A percentile compares a stretch with the other conserved stretches of the same genome.
Conservation (phyloP, 768 basidiomycete species). For the Sistotremastrum niveocremeum region DNA sequence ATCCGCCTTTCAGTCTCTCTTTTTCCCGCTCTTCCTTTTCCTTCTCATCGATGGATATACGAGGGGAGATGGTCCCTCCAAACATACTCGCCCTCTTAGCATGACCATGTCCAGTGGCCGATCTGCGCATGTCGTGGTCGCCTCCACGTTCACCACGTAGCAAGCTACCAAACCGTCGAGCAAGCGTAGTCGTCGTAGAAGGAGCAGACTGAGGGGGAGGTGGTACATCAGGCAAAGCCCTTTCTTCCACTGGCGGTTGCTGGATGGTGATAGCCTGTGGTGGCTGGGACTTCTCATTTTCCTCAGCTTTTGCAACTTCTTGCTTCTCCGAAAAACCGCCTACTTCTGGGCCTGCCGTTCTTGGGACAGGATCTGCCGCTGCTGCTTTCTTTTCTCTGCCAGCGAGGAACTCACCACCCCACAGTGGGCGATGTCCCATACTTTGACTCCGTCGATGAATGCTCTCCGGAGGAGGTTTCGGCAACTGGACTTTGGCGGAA, state of each 20-base stretch:
- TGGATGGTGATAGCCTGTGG: conserved; percentile 1
- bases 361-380: conserved; percentile 26
- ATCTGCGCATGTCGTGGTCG: conserved; percentile 26
- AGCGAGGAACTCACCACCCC: conserved; percentile 48
- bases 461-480: conserved; percentile 61
- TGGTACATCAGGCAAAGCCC: conserved; percentile 8
- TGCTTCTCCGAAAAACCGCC: conserved; percentile 34
- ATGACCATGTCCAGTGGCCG: conserved; percentile 17
- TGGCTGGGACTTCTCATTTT: conserved; percentile 15
- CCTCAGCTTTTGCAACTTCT: conserved; percentile 14
- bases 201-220: conserved; percentile 37
- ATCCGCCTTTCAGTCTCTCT: conserved; percentile 15
- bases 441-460: conserved; percentile 77
- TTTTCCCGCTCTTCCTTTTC: conserved; percentile 18
- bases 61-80: conserved; percentile 22
- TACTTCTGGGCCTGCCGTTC: conserved; percentile 55
- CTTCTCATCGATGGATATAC: conserved; percentile 23
- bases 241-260: conserved; percentile 15
- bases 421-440: conserved; percentile 61
- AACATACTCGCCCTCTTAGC: conserved; percentile 40
- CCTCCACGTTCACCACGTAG: conserved; percentile 31
- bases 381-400: conserved; percentile 15
- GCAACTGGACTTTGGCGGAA: conserved; percentile 27
- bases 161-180: conserved; percentile 63
- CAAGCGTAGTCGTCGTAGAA: conserved; percentile 37